phyloP scores from a whole-genome alignment of 257 asterid genomes.

The Solanum tacnaense region DNA sequence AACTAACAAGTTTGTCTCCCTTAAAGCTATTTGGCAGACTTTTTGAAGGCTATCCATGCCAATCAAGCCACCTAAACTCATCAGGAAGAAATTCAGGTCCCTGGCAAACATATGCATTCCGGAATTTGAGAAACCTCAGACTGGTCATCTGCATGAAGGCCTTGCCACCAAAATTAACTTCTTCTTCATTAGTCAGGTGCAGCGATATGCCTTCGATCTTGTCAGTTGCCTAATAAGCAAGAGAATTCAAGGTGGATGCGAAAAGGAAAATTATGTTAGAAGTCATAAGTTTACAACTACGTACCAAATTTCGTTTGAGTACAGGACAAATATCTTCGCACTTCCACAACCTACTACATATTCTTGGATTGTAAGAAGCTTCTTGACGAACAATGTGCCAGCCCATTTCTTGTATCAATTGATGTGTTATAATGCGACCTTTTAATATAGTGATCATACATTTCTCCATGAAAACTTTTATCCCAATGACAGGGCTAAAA shows the following conservation, averaged over 20 bases:
- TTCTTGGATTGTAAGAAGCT: neutral
- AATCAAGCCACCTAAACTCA: constrained; percentile 2
- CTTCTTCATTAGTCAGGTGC: no score
- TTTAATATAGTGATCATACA: no score
- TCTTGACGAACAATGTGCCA: neutral
- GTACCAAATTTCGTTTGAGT: no score
- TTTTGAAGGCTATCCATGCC: neutral
- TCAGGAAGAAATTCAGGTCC: neutral
- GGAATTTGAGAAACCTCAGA: constrained; percentile 10
- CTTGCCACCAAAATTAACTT: neutral
- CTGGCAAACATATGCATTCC: neutral
- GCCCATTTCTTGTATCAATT: neutral
- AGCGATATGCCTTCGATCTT: no score
- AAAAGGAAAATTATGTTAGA: no score
- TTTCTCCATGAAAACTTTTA: no score
- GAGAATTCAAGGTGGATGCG: no score
- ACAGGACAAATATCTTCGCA: neutral
- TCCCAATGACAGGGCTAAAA: no score
- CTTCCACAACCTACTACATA: neutral
- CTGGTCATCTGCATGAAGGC: neutral
- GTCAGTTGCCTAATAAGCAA: no score
- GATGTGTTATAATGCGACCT: neutral
- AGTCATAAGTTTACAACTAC: no score
- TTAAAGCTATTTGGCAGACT: neutral
- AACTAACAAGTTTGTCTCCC: neutral